Conservation (phyloP, 148 eudicot species). For the Simmondsia chinensis region DNA sequence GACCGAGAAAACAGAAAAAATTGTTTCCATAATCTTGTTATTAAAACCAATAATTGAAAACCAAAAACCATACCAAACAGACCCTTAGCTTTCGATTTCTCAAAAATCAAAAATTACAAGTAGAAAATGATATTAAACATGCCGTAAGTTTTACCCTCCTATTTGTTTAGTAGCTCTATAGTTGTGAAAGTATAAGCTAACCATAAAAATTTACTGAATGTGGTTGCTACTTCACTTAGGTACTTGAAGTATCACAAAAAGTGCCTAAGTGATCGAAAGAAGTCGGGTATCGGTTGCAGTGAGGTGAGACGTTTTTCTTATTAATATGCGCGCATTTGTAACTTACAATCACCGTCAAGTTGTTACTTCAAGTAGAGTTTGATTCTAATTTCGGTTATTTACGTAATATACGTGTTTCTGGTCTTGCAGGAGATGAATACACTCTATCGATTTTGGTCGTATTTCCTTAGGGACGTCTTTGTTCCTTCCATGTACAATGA, state of each 20-base stretch:
- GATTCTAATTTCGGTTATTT: too few relatives aligned
- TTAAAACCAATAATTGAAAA: too few relatives aligned
- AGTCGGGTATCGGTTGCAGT: constrained; percentile 83
- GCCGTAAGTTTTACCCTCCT: too few relatives aligned
- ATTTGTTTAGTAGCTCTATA: too few relatives aligned
- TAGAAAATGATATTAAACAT: too few relatives aligned
- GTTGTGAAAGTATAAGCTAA: background rate
- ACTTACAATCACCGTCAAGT: too few relatives aligned
- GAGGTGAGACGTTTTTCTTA: constrained; percentile 40
- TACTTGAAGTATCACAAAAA: constrained; percentile 78
- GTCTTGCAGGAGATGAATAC: constrained; percentile 90
- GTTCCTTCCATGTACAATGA: constrained; percentile 74
- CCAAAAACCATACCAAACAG: too few relatives aligned
- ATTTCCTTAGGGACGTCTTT: constrained; percentile 65
- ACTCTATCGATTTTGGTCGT: constrained; percentile 91
- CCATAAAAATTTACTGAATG: constrained; percentile 3
- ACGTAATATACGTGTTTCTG: background rate
- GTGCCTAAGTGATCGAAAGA: constrained; percentile 78
- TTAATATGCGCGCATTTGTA: background rate
- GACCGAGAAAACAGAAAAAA: too few relatives aligned
- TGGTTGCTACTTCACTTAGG: constrained; percentile 31
- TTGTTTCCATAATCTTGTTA: too few relatives aligned
- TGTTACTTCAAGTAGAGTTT: too few relatives aligned
- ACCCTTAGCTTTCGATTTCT: too few relatives aligned
- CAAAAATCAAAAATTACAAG: too few relatives aligned